Conservation (phyloP, 768 basidiomycete species). For the Boletus vinaceobasis region DNA sequence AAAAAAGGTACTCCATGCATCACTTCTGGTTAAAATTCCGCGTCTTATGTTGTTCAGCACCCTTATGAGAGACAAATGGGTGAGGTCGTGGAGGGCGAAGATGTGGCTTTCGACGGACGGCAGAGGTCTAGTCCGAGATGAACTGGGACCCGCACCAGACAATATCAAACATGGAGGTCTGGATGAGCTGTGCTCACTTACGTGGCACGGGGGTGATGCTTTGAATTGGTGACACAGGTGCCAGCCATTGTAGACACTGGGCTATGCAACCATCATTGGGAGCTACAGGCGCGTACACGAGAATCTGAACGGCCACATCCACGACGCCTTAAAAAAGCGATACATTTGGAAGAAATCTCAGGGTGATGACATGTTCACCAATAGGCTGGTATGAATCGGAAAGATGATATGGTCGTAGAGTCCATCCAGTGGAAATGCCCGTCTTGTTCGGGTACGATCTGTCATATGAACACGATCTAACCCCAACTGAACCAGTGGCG, state of each 20-base stretch:
- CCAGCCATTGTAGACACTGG: no score
- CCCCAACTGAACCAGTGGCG: neutral
- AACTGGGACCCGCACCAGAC: no score
- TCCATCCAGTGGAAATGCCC: neutral
- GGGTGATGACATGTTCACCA: neutral
- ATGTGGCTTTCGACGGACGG: no score
- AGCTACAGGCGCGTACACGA: neutral
- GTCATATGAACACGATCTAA: neutral
- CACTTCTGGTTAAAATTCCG: neutral
- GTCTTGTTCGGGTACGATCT: neutral
- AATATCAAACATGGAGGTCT: no score
- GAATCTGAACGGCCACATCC: neutral
- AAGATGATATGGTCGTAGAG: neutral
- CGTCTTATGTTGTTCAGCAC: neutral
- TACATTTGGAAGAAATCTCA: no score
- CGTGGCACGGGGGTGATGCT: no score
- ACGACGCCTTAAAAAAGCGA: neutral
- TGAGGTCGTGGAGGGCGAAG: no score
- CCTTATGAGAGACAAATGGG: neutral
- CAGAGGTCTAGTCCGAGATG: no score
- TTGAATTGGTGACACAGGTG: neutral
- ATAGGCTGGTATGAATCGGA: neutral
- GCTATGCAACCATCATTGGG: no score
- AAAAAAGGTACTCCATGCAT: neutral
- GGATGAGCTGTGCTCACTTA: neutral